Percentiles rank a stretch among this genome's conserved stretches.
Conservation (phyloP, 108 stramenopile species). For the Craspedostauros australis region DNA sequence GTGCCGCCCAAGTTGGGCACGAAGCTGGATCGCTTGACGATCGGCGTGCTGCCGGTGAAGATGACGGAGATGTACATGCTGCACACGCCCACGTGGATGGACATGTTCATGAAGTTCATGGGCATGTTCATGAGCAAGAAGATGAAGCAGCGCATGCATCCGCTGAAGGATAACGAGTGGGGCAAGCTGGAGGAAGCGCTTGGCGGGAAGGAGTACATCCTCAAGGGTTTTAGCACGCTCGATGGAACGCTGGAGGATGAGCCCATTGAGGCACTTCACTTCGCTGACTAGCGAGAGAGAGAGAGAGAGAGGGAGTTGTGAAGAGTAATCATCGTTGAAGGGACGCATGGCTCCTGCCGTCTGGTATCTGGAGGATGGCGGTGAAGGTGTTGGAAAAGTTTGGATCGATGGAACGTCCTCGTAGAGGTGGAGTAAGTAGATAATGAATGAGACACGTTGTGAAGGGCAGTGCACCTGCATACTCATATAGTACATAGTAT, state of each 20-base stretch:
- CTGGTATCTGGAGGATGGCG: no score
- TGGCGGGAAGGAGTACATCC: not conserved
- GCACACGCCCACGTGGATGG: slow-evolving; percentile 11
- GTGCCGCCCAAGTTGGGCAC: slow-evolving; percentile 46
- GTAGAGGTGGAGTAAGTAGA: no score
- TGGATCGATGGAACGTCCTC: no score
- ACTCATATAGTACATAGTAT: no score
- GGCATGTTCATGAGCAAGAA: slow-evolving; percentile 29
- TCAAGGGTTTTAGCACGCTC: not conserved
- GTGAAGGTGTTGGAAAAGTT: no score
- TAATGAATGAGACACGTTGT: no score
- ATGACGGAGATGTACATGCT: slow-evolving; percentile 26
- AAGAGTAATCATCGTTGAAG: no score
- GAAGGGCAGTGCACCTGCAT: no score
- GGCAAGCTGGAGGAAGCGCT: not conserved
- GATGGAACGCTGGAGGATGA: not conserved
- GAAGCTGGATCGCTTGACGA: slow-evolving; percentile 50
- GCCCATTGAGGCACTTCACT: not conserved
- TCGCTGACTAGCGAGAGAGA: no score
- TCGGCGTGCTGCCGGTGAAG: slow-evolving; percentile 53
- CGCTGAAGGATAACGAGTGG: not conserved
- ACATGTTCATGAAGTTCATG: slow-evolving; percentile 10
- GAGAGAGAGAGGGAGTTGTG: no score
- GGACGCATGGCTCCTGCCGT: no score
- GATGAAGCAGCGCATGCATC: slow-evolving; percentile 18